Base-by-base conservation (phyloP, 1,284 basidiomycete genomes). In the Heterobasidion annosum region DNA sequence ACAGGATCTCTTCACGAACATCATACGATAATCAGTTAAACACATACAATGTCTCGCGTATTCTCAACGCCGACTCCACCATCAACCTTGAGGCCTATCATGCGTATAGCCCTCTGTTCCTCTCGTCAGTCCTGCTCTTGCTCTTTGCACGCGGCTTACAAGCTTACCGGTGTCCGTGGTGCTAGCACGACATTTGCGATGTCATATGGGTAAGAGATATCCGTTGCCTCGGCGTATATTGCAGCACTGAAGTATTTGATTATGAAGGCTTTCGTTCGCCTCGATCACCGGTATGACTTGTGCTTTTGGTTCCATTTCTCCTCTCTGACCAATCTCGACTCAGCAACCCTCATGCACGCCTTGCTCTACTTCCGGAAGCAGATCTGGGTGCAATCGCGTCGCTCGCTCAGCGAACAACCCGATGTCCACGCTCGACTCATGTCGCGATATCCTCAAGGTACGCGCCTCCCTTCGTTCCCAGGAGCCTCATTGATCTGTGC, bases 401-500 rank as follows among this genome's bases (percentile, higher is more conserved):
- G 78, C 32, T 78, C 81, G 35, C 67, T 84, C 51, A 70, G 76
- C 32, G 88, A 91, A 63, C 84, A 88, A 59, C 86, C 89, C 5
- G 92, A 95, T 65, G 80, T 95, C n/a, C 92, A 95, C 67, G 82
- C 82, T 8, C 74, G 77, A 48, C 74, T 94, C 35, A 95, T 95
- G 92, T 72, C 80, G 9, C 71, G 74, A 40, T 95, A 95, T 68
- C 78, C 76, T 0, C 82, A 87, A 64, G 65, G 67, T 66, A 44
- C 34, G 60, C 44, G 18, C 2, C 34, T 13, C 18, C 19, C 33
- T 25, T 16, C 10, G 32, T 33, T 35, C 72, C n/a, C 12, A 12
- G 37, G 12, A n/a, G 89, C 32, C 75, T 79, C 35, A 77, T 82
- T 10, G 74, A 86, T 63, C 65, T 10, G 15, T 49, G 19, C 13